Conservation (phyloP, 2,329 filamentous ascomycete genomes). For the Fusarium sp. region DNA sequence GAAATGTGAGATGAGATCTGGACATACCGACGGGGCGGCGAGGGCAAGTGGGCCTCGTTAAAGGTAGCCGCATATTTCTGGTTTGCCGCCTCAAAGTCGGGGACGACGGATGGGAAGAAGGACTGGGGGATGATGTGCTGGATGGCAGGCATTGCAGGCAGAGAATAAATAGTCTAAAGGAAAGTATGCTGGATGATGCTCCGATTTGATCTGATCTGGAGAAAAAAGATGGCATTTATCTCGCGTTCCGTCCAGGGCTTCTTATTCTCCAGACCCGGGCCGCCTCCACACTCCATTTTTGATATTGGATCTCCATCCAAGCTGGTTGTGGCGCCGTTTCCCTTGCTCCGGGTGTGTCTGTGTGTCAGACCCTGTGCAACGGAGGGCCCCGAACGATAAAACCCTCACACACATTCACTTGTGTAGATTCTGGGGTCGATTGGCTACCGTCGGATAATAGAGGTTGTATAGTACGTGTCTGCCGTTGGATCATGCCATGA, state of each 20-base stretch:
- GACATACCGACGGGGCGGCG: constrained; percentile 44
- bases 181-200: not conserved
- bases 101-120: constrained; percentile 26
- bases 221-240: constrained; percentile 14
- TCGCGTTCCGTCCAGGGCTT: constrained; percentile 24
- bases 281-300: not conserved
- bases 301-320: no score
- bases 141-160: constrained; percentile 27
- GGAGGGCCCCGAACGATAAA: constrained; percentile 35
- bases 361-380: constrained; percentile 6
- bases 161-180: no score
- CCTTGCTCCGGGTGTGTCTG: constrained; percentile 36
- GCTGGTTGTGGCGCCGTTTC: constrained; percentile 14
- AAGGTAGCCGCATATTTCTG: constrained; percentile 41
- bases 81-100: constrained; percentile 46
- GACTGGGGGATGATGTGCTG: not conserved
- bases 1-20: constrained; percentile 1
- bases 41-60: constrained; percentile 40
- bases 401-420: constrained; percentile 30
- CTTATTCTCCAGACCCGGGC: constrained; percentile 26
- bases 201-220: constrained; percentile 1
- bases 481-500: constrained; percentile 42
- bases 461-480: no score
- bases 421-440: constrained; percentile 5
- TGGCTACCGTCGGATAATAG: constrained; percentile 36